Evolutionary conservation across 2,329 filamentous ascomycete species (phyloP), one percentile per base, ranked within the genome.

Genomic region (Chaetomiaceae sp.): DNA sequence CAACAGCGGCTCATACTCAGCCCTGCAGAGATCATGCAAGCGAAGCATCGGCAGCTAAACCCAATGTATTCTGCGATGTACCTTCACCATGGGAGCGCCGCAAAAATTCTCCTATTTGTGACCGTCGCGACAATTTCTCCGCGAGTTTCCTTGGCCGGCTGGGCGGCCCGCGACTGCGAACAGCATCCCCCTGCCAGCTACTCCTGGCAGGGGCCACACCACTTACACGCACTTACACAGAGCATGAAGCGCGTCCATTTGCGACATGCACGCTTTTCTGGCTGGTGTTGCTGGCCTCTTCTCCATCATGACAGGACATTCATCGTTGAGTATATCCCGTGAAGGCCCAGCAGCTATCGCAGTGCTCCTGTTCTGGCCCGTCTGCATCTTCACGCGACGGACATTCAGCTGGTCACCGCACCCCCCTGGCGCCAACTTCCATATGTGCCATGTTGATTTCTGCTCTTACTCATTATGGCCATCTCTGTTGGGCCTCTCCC

Each of bases 71-170:
- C 43, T 33, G 40, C 27, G 18, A 29, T n/a, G 11, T 26, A 37
- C 32, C 33, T 15, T 27, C 19, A 10, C 19, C 20, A 33, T 46
- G 42, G 43, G 32, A 32, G 12, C 34, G 29, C 39, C 33, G 32
- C 33, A 24, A 42, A 52, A 56, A 53, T 35, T 53, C 50, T 46
- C 55, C 53, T 52, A 58, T 57, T 58, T 55, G 55, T 48, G 52
- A 46, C 38, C 27, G 20, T 41, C 34, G 36, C 44, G 49, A 42
- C 49, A 51, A 57, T 52, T n/a, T 54, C 54, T 54, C 49, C 55
- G 48, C 43, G 40, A 50, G 33, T 26, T 38, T 49, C 35, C 47
- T 45, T 41, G 30, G 36, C 47, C 51, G 54, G 48, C 39, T 40
- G 38, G 45, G 38, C 56, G 54, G 56, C 42, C 56, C 56, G 56